A percentile compares a stretch with the other conserved stretches of the same genome.
Conservation (phyloP, 2,329 filamentous ascomycete genomes). For the Alternaria infectoria region DNA sequence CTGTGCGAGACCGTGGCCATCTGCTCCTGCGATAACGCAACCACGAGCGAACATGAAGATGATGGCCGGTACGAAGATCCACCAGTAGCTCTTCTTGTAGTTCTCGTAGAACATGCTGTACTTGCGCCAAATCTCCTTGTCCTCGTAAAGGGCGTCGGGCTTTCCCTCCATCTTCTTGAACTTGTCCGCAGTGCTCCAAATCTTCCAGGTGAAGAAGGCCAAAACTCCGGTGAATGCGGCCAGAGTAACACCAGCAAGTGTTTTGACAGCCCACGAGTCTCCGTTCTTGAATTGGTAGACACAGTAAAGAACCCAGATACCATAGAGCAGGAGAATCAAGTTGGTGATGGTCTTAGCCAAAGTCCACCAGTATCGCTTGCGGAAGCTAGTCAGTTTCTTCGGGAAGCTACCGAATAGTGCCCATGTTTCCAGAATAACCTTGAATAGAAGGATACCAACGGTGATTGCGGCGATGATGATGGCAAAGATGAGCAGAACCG, state of each 20-base stretch:
- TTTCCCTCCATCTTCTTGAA: conserved; percentile 80
- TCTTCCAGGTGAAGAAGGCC: conserved; percentile 83
- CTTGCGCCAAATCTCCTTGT: conserved; percentile 90
- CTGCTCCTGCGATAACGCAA: conserved; percentile 79
- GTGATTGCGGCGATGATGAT: conserved; percentile 84
- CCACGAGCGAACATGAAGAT: conserved; percentile 91
- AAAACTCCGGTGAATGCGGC: conserved; percentile 80
- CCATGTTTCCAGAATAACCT: conserved; percentile 90
- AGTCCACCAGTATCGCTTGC: conserved; percentile 94
- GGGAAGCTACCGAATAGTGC: conserved; percentile 89
- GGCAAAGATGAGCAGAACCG: conserved; percentile 83
- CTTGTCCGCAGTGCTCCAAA: conserved; percentile 75
- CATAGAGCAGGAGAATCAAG: conserved; percentile 89
- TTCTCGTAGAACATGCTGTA: conserved; percentile 98
- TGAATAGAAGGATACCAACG: conserved; percentile 85
- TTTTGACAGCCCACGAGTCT: conserved; percentile 91
- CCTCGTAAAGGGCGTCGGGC: conserved; percentile 75
- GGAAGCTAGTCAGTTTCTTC: conserved; percentile 78
- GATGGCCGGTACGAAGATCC: conserved; percentile 90
- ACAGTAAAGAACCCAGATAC: conserved; percentile 94
- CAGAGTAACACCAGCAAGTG: conserved; percentile 81
- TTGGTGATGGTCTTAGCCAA: conserved; percentile 88
- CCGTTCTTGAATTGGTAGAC: conserved; percentile 93
- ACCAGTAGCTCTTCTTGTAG: conserved; percentile 96
- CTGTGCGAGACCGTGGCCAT: conserved; percentile 85